phyloP scores from a whole-genome alignment of 148 eudicot genomes.

The Vaccinium vitisidaea region DNA sequence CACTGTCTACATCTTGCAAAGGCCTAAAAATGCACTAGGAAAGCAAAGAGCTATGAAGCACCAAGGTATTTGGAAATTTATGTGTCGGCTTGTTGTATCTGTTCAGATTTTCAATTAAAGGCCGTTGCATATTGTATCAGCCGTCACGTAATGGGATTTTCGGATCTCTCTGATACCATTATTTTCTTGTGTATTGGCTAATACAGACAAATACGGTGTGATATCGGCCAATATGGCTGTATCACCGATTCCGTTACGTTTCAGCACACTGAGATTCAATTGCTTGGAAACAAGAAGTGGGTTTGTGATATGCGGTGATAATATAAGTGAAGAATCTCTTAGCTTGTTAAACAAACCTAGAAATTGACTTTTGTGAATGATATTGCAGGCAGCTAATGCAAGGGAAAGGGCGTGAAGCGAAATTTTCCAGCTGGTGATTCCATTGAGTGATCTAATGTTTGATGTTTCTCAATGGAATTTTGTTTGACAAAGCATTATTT shows the following conservation, averaged over 20 bases:
- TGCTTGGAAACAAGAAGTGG: not conserved
- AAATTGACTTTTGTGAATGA: not conserved
- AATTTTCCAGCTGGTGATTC: not conserved
- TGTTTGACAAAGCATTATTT: not conserved
- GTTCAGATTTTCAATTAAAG: not conserved
- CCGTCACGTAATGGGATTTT: too few relatives aligned
- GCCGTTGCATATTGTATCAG: too few relatives aligned
- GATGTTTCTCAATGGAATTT: not conserved
- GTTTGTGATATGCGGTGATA: too few relatives aligned
- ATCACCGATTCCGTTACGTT: too few relatives aligned
- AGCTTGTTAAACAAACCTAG: not conserved
- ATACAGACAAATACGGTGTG: too few relatives aligned
- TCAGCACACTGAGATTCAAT: too few relatives aligned
- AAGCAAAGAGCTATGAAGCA: not conserved
- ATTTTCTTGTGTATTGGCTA: too few relatives aligned
- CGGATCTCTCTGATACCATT: too few relatives aligned
- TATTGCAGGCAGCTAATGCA: conserved; percentile 18
- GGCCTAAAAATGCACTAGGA: too few relatives aligned
- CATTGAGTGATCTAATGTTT: not conserved
- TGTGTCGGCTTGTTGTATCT: not conserved
- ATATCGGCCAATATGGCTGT: too few relatives aligned
- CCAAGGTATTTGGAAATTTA: not conserved
- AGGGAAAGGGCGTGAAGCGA: conserved; percentile 20
- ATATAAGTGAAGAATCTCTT: not conserved
- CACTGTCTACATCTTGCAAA: too few relatives aligned